Evolutionary conservation across 257 asterid genomes (phyloP).

Genomic region (Mitragyna speciosa): DNA sequence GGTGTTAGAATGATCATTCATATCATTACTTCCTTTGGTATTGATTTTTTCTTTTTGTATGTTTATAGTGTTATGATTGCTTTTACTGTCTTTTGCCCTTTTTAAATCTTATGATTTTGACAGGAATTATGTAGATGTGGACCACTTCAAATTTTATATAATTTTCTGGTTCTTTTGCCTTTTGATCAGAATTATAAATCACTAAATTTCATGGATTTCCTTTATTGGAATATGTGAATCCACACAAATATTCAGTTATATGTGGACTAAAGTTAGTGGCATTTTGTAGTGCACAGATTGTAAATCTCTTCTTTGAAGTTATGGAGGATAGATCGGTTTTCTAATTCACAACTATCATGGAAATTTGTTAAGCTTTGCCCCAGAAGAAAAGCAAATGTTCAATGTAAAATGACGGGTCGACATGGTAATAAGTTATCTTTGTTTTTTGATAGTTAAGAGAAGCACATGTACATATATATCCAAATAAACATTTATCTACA

Average conservation of each 20-base stretch:
- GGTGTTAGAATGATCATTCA: neutral
- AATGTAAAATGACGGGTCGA: neutral
- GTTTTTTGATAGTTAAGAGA: neutral
- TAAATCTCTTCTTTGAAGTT: neutral
- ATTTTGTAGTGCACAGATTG: neutral
- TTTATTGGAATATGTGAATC: neutral
- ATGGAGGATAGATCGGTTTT: neutral
- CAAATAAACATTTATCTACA: neutral
- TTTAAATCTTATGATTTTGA: neutral
- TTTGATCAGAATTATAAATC: neutral
- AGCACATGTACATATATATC: neutral
- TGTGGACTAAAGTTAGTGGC: neutral
- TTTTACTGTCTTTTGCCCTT: neutral
- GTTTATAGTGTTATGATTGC: neutral
- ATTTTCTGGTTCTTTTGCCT: neutral
- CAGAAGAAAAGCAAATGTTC: neutral
- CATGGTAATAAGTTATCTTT: neutral
- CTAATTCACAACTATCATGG: neutral
- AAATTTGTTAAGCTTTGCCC: neutral
- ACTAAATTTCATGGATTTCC: neutral
- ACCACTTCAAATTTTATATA: neutral
- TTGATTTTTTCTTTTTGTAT: neutral
- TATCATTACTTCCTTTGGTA: neutral
- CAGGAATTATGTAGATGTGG: neutral
- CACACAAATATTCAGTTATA: neutral